Conservation (phyloP, 768 basidiomycete species). For the Gloeopeniophorella convolvens region DNA sequence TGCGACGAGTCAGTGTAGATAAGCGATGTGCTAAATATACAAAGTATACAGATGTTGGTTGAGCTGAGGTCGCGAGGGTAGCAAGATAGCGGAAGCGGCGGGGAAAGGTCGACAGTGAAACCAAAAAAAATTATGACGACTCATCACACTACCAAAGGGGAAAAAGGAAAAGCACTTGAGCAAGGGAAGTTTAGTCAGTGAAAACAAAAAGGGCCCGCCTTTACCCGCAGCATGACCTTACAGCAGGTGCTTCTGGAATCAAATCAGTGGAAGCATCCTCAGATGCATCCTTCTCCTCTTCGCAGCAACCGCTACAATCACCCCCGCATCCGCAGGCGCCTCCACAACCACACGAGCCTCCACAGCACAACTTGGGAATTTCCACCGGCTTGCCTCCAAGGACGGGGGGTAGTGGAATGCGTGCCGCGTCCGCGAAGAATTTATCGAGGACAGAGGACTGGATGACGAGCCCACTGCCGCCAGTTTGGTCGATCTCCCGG, state of each 20-base stretch:
- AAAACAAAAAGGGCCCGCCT: too few relatives aligned
- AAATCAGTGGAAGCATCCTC: background rate
- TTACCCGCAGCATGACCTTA: background rate
- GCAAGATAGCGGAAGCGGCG: too few relatives aligned
- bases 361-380: slow-evolving; percentile 21
- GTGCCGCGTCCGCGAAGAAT: slow-evolving; percentile 17
- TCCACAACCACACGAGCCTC: slow-evolving; percentile 17
- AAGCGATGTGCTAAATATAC: slow-evolving; percentile 8
- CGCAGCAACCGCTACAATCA: slow-evolving; percentile 17
- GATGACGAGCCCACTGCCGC: background rate
- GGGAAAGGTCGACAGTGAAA: too few relatives aligned
- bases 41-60: slow-evolving; percentile 1
- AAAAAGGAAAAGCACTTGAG: too few relatives aligned
- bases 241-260: background rate
- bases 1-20: too few relatives aligned
- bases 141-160: too few relatives aligned
- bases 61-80: too few relatives aligned
- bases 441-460: slow-evolving; percentile 11
- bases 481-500: slow-evolving; percentile 9
- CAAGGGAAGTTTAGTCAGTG: too few relatives aligned
- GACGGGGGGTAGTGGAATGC: slow-evolving; percentile 15
- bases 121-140: too few relatives aligned
- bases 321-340: slow-evolving; percentile 17
- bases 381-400: slow-evolving; percentile 16
- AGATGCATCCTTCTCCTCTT: background rate